Conservation (phyloP, 1,284 basidiomycete genomes). For the Somion occarium region DNA sequence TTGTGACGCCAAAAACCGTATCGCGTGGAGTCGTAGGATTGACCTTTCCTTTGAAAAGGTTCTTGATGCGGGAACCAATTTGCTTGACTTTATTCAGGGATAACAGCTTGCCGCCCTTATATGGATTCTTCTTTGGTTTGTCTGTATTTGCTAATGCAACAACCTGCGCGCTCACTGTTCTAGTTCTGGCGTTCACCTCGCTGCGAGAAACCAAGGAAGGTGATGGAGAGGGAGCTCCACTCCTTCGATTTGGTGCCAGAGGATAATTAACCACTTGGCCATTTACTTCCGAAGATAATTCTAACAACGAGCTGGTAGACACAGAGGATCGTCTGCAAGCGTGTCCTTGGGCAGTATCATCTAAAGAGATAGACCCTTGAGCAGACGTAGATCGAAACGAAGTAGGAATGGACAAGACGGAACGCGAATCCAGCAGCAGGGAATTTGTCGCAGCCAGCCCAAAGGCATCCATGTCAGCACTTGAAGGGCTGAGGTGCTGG, state of each 20-base stretch:
- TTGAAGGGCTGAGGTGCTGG: slow-evolving; percentile 11
- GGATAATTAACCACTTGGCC: background rate
- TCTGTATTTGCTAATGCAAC: slow-evolving; percentile 4
- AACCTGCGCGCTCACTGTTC: background rate
- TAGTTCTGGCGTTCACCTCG: background rate
- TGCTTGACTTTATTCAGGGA: slow-evolving; percentile 18
- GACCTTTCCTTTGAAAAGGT: slow-evolving; percentile 19
- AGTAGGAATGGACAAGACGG: slow-evolving; percentile 21
- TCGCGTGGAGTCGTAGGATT: background rate
- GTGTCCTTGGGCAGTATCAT: background rate
- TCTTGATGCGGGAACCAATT: slow-evolving; percentile 25
- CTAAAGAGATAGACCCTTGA: slow-evolving; percentile 1
- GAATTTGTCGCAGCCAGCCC: slow-evolving; percentile 20
- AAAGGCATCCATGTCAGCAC: slow-evolving; percentile 27
- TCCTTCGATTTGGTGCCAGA: background rate
- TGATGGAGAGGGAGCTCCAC: background rate
- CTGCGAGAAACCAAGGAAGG: background rate
- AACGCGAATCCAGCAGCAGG: slow-evolving; percentile 12
- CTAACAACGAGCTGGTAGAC: slow-evolving; percentile 6
- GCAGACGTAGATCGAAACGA: slow-evolving; percentile 18
- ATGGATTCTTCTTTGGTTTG: background rate
- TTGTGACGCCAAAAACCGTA: slow-evolving; percentile 17
- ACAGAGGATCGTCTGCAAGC: slow-evolving; percentile 13
- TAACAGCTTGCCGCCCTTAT: slow-evolving; percentile 10
- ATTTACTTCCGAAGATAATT: slow-evolving; percentile 1